Base-by-base conservation (phyloP, 2,329 filamentous ascomycete genomes). In the Trichoderma koningiopsis region DNA sequence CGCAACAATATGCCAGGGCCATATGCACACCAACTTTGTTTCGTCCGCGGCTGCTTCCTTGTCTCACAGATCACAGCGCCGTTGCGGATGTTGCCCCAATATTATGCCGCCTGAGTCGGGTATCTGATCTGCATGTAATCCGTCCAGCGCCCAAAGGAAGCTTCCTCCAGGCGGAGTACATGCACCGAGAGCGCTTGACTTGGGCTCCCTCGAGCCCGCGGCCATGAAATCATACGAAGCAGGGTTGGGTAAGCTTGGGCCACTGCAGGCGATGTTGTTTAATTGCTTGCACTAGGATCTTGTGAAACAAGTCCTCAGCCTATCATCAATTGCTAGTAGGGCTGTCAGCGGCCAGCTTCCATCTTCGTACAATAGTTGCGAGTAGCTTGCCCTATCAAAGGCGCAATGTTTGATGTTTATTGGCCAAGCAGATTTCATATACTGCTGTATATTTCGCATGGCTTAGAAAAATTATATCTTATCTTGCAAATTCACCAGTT, bases 211-310 rank as follows among this genome's bases (percentile, higher is more conserved):
- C 52, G 22, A 55, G 22, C 24, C n/a, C 27, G 52, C 35, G 19
- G n/a, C 43, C 62, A 66, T 66, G 62, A 59, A 67, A 67, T 59
- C 64, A 67, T 67, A 67, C 55, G 29, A 52, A 43, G 5, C 64
- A 59, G 55, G 64, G 33, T 58, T 58, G 53, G 63, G n/a, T 37
- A 61, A 68, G 66, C 58, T 68, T 56, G 58, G 35, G 33, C 58
- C 47, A 29, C 49, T 63, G n/a, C 22, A 49, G n/a, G 13, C 49
- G 58, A 57, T 63, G 22, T 57, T 56, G 64, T 40, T 68, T 60
- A 49, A 55, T 61, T 68, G 49, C 58, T 49, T 56, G 66, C 49
- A 35, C 59, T 57, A 61, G 35, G 52, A 57, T 56, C 27, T 35
- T 27, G 24, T 61, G 66, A 62, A 62, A 68, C 58, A 57, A 67